Evolutionary conservation across 2,329 filamentous ascomycete genomes (phyloP), one percentile per base, ranked within the genome.

Genomic region (Cladorrhinum sp.): DNA sequence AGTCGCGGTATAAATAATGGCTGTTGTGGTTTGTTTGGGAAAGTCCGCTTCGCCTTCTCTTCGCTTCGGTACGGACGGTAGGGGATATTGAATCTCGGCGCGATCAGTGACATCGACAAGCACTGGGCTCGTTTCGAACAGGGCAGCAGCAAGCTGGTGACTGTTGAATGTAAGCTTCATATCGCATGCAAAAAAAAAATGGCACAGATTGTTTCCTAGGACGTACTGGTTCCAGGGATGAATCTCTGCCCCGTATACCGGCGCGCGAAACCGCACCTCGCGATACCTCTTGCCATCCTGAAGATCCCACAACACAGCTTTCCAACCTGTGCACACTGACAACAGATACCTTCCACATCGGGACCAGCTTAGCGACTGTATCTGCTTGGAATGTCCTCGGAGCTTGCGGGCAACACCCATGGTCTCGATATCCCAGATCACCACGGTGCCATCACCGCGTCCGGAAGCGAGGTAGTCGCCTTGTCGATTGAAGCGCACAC

Each of bases 391-490:
- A 76, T 99, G 95, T 12, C 94, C 95, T 66, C 92, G 87, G 65
- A 99, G 80, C 77, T 98, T 99, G 72, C 92, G 89, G 61, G 95
- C 95, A 3, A 98, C 91, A 39, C 95, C 94, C 82, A 96, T 96
- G 9, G 96, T 99, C 76, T 99, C 96, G 55, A 98, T 86, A 73
- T 99, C 95, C 83, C 96, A 99, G 52, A 99, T 90, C 59, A 96
- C 91, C 46, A 99, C 90, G 4, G 92, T 95, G 67, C 95, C 95
- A 77, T 99, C 95, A 64, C 92, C 91, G 72, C 95, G 88, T 65
- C 95, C 95, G 28, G 93, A 96, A 50, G 95, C 95, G 65, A 99
- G 87, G 69, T 95, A 93, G 76, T 99, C 94, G 75, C 95, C 95
- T 72, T 88, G 91, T 72, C 92, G 91, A 72, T 94, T 97, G 82